These are phyloP conservation scores for Podospora pseudocomata DNA, from an alignment of 495 filamentous ascomycete genomes.

Conservation along the genomic window DNA sequence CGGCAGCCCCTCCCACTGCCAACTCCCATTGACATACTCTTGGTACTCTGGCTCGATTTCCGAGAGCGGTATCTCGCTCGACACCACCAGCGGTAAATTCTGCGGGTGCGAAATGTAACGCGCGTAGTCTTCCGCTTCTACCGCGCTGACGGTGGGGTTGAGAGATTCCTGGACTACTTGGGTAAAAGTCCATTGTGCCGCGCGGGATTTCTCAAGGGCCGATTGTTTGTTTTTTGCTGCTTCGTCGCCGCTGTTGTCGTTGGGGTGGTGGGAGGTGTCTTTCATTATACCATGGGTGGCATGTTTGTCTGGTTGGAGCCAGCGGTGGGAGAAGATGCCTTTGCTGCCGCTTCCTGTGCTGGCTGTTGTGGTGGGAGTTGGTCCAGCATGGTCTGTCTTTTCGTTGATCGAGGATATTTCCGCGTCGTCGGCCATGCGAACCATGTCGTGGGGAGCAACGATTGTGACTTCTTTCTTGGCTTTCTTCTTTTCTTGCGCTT, in stretches of 20 bases:
- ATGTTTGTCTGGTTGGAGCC: constrained; percentile 43
- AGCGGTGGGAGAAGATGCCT: constrained; percentile 49
- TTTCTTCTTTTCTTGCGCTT: constrained; percentile 50
- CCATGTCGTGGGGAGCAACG: constrained; percentile 49
- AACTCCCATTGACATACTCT: constrained; percentile 63
- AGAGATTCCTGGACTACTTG: constrained; percentile 76
- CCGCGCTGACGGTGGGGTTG: constrained; percentile 67
- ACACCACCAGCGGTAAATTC: constrained; percentile 81
- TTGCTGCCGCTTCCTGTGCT: constrained; percentile 19
- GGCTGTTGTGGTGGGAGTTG: constrained; percentile 8
- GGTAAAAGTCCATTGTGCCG: constrained; percentile 81
- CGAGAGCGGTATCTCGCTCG: constrained; percentile 54
- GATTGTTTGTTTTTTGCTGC: constrained; percentile 37
- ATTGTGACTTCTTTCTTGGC: constrained; percentile 60
- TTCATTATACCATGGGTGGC: constrained; percentile 11
- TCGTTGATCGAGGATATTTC: constrained; percentile 39
- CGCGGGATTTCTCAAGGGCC: constrained; percentile 60
- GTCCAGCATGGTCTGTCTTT: constrained; percentile 23
- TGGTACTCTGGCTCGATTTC: constrained; percentile 62
- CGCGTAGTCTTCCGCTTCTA: constrained; percentile 80
- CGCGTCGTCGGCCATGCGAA: constrained; percentile 27
- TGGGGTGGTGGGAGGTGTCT: constrained; percentile 15
- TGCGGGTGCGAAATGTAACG: constrained; percentile 91
- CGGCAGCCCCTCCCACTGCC: constrained; percentile 40
- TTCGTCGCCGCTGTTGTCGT: constrained; percentile 11